A percentile compares a stretch with the other conserved stretches of the same genome.
Evolutionary conservation across 305 asterid genomes (phyloP).

Genomic region (Fraxinus angustifolia): DNA sequence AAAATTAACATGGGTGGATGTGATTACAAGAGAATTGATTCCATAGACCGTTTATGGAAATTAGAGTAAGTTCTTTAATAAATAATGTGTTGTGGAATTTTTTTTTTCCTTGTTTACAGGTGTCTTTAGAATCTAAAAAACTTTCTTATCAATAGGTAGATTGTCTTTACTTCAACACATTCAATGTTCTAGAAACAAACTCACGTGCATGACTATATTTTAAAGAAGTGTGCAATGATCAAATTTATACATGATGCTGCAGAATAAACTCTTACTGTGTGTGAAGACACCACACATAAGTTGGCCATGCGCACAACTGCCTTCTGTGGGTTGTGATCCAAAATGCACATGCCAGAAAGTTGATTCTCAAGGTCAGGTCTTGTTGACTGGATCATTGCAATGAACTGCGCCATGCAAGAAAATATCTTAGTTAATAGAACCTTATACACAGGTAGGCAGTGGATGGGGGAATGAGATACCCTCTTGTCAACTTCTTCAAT

Average conservation of each 20-base stretch:
- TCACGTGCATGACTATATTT: not conserved
- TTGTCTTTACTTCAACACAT: not conserved
- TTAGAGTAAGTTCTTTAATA: not conserved
- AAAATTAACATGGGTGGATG: not conserved
- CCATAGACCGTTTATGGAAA: not conserved
- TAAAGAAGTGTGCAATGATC: not conserved
- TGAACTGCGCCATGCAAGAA: constrained; percentile 54
- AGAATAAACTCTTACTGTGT: constrained; percentile 62
- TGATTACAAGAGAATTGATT: not conserved
- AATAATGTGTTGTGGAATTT: constrained; percentile 12
- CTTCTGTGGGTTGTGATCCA: constrained; percentile 81
- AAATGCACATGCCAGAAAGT: constrained; percentile 58
- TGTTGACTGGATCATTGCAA: constrained; percentile 59
- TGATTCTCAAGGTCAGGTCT: constrained; percentile 82
- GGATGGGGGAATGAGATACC: constrained; percentile 39
- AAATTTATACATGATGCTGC: not conserved
- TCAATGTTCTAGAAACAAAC: constrained; percentile 7
- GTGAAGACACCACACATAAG: constrained; percentile 91
- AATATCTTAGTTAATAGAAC: constrained; percentile 21
- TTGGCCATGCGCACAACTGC: constrained; percentile 99
- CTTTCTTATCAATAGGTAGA: not conserved
- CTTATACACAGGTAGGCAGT: not conserved
- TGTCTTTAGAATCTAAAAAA: constrained; percentile 9
- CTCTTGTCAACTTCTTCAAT: constrained; percentile 92
- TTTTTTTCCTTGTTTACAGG: not conserved